phyloP scores from a whole-genome alignment of 2,329 filamentous ascomycete genomes.

The Aplosporella prunicola region DNA sequence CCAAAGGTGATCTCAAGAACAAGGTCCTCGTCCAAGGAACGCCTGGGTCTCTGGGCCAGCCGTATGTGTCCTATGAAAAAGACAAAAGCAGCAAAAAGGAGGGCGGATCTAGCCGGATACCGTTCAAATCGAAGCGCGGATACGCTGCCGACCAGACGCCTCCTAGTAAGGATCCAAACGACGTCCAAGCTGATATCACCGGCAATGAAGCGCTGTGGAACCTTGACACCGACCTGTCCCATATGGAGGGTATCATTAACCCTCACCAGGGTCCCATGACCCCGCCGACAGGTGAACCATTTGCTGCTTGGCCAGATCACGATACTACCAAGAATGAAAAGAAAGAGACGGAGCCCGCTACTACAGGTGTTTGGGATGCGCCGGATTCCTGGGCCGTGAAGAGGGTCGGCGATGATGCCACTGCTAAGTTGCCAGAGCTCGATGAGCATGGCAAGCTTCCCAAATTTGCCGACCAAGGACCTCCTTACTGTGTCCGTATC shows the following conservation, averaged over 20 bases:
- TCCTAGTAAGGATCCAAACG: constrained; percentile 36
- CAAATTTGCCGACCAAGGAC: constrained; percentile 60
- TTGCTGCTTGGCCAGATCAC: constrained; percentile 38
- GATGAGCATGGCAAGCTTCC: constrained; percentile 61
- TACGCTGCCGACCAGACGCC: constrained; percentile 16
- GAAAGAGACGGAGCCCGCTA: constrained; percentile 22
- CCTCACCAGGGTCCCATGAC: constrained; percentile 54
- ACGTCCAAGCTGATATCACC: constrained; percentile 29
- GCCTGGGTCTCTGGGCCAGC: constrained; percentile 9
- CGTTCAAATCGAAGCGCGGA: constrained; percentile 21
- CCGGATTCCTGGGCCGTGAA: constrained; percentile 96
- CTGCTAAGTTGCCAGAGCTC: constrained; percentile 48
- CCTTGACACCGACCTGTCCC: constrained; percentile 77
- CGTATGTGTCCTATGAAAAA: constrained; percentile 8
- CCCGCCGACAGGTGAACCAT: constrained; percentile 47
- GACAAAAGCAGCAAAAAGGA: constrained; percentile 16
- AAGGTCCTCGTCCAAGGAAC: constrained; percentile 13
- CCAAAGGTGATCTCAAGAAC: constrained; percentile 20
- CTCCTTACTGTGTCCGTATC: constrained; percentile 84
- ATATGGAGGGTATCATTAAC: constrained; percentile 86
- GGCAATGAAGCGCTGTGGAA: constrained; percentile 57
- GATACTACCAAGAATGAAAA: constrained; percentile 16
- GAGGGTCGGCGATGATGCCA: constrained; percentile 56
- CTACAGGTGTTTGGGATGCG: constrained; percentile 67
- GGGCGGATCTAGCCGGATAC: constrained; percentile 6